A percentile compares a stretch with the other conserved stretches of the same genome.
Evolutionary conservation across 2,329 filamentous ascomycete genomes (phyloP).

Genomic region (Trichoderma atrobrunneum): DNA sequence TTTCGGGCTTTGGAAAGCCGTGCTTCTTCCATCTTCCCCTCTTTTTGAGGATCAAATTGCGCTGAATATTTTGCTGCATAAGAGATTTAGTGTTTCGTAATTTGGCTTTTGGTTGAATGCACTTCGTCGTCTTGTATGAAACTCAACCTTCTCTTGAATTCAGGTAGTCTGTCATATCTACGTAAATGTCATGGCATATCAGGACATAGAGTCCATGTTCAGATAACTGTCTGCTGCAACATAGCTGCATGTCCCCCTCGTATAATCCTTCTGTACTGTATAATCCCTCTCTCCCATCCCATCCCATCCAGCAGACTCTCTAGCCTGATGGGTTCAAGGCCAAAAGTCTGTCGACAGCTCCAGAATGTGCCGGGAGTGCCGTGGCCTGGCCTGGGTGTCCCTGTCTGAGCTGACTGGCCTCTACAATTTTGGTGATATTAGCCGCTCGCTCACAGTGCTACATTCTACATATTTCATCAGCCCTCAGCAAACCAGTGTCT

Average conservation of each 20-base stretch:
- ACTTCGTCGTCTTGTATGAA: background rate
- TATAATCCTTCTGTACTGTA: background rate
- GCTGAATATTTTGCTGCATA: background rate
- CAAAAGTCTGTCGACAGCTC: background rate
- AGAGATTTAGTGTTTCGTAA: background rate
- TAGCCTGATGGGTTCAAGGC: background rate
- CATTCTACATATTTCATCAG: background rate
- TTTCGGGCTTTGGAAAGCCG: background rate
- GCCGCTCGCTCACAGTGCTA: background rate
- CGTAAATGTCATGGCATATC: background rate
- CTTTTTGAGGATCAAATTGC: background rate
- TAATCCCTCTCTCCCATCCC: background rate
- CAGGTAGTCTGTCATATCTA: background rate
- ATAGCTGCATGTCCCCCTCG: background rate
- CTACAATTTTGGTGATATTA: background rate
- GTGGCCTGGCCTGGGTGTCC: background rate
- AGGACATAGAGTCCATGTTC: background rate
- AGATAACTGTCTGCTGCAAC: background rate
- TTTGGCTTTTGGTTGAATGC: background rate
- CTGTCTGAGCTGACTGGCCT: background rate
- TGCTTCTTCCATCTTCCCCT: background rate
- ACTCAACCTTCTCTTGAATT: background rate
- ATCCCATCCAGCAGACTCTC: background rate
- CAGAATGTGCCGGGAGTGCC: conserved; percentile 3
- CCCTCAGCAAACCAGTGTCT: background rate